Evolutionary conservation across 129 eudicot species (phyloP).

Genomic region (Dittrichia graveolens): DNA sequence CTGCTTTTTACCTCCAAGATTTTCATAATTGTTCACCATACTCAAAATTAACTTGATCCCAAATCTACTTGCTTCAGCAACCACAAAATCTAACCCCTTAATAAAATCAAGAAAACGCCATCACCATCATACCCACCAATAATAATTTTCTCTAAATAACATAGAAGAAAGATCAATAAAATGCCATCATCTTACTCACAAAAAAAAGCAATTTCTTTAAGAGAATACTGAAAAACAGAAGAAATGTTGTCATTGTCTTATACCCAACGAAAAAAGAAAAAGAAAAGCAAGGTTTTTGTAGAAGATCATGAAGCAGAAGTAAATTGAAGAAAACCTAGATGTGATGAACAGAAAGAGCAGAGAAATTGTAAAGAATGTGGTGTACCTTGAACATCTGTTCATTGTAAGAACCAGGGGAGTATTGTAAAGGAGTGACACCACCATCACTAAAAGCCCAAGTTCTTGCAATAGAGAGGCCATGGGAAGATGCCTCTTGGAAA

Average conservation of each 20-base stretch:
- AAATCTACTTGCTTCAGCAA: conserved; percentile 92
- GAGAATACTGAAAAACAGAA: background rate
- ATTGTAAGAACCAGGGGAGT: conserved; percentile 79
- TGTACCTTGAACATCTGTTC: conserved; percentile 78
- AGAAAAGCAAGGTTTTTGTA: background rate
- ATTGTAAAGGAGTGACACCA: conserved; percentile 69
- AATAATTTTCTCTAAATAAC: conserved; percentile 6
- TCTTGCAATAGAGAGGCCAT: conserved; percentile 84
- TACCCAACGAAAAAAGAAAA: background rate
- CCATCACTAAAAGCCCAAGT: conserved; percentile 98
- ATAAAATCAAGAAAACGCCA: conserved; percentile 24
- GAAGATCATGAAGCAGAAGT: background rate
- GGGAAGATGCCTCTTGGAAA: conserved; percentile 66
- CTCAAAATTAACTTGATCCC: conserved; percentile 83
- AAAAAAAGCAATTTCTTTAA: background rate
- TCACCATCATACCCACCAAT: conserved; percentile 25
- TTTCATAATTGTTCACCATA: conserved; percentile 86
- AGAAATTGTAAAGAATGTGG: background rate
- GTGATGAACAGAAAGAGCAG: background rate
- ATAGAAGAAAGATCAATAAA: background rate
- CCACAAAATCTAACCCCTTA: conserved; percentile 95
- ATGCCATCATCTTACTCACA: background rate
- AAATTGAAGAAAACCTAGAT: background rate
- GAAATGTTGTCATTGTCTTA: background rate
- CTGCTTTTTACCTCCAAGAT: conserved; percentile 92